These are phyloP conservation scores for Hibiscus mutabilis DNA, from an alignment of 345 rosid genomes.

Conservation along the genomic window DNA sequence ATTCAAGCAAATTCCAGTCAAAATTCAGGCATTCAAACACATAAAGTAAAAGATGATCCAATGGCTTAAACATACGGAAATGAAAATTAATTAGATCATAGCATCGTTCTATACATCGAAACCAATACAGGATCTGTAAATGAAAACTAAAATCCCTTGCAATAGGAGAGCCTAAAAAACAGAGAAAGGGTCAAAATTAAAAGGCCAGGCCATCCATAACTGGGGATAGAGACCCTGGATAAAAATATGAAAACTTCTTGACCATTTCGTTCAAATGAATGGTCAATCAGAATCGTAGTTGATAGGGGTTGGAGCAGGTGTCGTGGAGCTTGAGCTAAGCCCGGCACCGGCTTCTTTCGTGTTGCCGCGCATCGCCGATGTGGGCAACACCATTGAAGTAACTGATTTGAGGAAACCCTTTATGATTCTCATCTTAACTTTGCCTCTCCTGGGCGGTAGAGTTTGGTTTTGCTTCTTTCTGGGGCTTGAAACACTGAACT, in stretches of 20 bases:
- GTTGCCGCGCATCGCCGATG: neutral
- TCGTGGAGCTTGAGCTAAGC: neutral
- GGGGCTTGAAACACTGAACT: neutral
- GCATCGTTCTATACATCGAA: neutral
- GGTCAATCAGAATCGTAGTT: neutral
- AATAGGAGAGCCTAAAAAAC: neutral
- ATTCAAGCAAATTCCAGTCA: neutral
- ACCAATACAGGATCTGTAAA: neutral
- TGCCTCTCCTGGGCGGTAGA: constrained; percentile 1
- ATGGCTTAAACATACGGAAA: neutral
- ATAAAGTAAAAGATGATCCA: neutral
- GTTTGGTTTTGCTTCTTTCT: neutral
- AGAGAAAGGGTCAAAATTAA: neutral
- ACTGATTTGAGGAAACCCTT: neutral
- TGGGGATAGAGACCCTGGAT: neutral
- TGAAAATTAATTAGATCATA: neutral
- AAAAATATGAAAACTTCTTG: neutral
- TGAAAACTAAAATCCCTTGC: neutral
- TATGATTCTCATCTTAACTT: neutral
- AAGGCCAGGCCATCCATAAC: neutral
- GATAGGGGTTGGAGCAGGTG: constrained; percentile 2
- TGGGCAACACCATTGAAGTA: neutral
- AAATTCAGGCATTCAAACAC: neutral
- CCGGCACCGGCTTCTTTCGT: neutral
- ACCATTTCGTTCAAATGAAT: neutral